A percentile compares a stretch with the other conserved stretches of the same genome.
Conservation (phyloP, 257 asterid genomes). For the Gentiana macrophylla region DNA sequence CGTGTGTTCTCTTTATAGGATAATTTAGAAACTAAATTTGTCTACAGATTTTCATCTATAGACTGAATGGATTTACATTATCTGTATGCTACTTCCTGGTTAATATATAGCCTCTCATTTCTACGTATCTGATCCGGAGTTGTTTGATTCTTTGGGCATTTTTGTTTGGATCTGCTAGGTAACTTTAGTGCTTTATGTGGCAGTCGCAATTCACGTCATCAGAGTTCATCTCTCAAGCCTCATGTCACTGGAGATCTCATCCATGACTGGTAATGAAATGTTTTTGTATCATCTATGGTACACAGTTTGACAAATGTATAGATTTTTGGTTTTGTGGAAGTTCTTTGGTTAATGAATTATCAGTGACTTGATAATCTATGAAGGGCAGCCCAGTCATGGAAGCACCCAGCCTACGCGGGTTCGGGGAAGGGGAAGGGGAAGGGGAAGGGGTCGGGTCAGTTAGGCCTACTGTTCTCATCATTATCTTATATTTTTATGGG, state of each 20-base stretch:
- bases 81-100: not conserved
- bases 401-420: too few relatives aligned
- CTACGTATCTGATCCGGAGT: not conserved
- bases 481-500: too few relatives aligned
- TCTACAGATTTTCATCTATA: not conserved
- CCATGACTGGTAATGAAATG: slow-evolving; percentile 62
- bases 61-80: not conserved
- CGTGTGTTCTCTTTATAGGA: too few relatives aligned
- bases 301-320: too few relatives aligned
- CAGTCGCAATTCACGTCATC: slow-evolving; percentile 52
- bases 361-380: too few relatives aligned
- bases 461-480: too few relatives aligned
- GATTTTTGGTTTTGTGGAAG: too few relatives aligned
- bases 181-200: slow-evolving; percentile 51
- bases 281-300: slow-evolving; percentile 1
- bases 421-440: too few relatives aligned
- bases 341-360: too few relatives aligned
- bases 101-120: not conserved
- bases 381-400: too few relatives aligned
- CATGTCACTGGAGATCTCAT: slow-evolving; percentile 70
- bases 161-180: slow-evolving; percentile 37
- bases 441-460: too few relatives aligned
- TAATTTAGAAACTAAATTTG: too few relatives aligned
- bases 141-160: slow-evolving; percentile 5
- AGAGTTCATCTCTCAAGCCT: slow-evolving; percentile 81